Percentiles rank a stretch among this genome's conserved stretches.
Evolutionary conservation across 2,329 filamentous ascomycete species (phyloP).

Genomic region (Cladosporium sp.): DNA sequence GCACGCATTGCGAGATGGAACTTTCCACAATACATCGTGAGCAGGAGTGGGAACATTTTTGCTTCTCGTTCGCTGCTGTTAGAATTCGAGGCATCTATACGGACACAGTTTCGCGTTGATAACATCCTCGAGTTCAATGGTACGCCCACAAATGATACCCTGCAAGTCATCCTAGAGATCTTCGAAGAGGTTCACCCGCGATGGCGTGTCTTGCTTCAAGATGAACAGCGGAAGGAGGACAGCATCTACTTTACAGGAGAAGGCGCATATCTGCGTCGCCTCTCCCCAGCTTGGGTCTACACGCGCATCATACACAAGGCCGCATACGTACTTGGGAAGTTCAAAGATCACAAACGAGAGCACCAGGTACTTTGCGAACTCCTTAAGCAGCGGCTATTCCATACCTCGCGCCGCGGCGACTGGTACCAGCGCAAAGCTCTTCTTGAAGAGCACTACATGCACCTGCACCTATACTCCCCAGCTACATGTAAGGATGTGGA

Average conservation of each 20-base stretch:
- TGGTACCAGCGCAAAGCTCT: constrained; percentile 97
- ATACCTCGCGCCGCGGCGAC: constrained; percentile 76
- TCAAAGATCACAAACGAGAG: constrained; percentile 78
- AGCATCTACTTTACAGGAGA: constrained; percentile 78
- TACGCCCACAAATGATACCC: constrained; percentile 63
- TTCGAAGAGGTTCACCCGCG: constrained; percentile 75
- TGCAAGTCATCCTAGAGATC: constrained; percentile 67
- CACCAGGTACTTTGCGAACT: constrained; percentile 73
- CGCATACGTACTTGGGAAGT: constrained; percentile 72
- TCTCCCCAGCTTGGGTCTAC: constrained; percentile 90
- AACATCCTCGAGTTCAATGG: constrained; percentile 78
- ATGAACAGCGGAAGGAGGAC: constrained; percentile 78
- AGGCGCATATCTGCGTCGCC: constrained; percentile 82
- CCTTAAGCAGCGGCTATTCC: constrained; percentile 78
- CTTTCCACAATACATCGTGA: constrained; percentile 89
- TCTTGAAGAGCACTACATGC: constrained; percentile 94
- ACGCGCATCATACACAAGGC: constrained; percentile 91
- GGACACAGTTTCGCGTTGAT: constrained; percentile 79
- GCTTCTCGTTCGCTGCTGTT: constrained; percentile 70
- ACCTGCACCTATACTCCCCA: constrained; percentile 53
- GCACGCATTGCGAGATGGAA: constrained; percentile 84
- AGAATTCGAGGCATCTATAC: constrained; percentile 85
- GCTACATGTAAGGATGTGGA: constrained; percentile 52
- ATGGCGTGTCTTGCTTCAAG: constrained; percentile 72
- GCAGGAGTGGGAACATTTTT: constrained; percentile 86